Evolutionary conservation across 2,329 filamentous ascomycete species (phyloP), one percentile per base, ranked within the genome.

Genomic region (Alternaria panax): DNA sequence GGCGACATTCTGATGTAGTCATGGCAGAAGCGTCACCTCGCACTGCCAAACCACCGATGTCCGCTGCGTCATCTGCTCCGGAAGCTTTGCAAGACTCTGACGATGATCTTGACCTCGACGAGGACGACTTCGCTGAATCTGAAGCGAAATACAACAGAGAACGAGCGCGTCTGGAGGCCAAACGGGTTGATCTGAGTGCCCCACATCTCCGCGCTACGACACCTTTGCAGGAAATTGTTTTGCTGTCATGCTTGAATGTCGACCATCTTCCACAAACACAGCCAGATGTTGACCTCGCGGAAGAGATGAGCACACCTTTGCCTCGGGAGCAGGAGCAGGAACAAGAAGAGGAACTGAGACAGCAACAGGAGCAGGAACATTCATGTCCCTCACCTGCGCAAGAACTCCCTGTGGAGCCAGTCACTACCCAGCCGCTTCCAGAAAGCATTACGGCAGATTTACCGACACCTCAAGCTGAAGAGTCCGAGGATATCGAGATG

Each of bases 101-200:
- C 20, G 81, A 83, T 51, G 80, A 80, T 48, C 72, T 82, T 52
- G 80, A 82, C 62, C 72, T 81, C 11, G 79, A 80, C 32, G 80
- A 83, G 57, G 80, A 73, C 32, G 78, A 82, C 53, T 79, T 81
- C 52, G 80, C 80, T 8, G 76, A 81, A 30, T 78, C 79, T 20
- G 80, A 83, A 67, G 79, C 78, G 5, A 82, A 80, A 48, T 83
- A 81, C 60, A 80, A 81, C 42, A 73, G 78, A 9, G 77, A 81
- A 57, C 82, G 81, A 63, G 72, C 80, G 12, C 72, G 75, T 48
- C 72, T 83, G 6, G 79, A 80, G 62, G 72, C 79, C 4, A 78
- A 80, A 59, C 75, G 79, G 53, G 72, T 80, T 22, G 80, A 83
- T 55, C 63, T 83, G 7, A 81, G 78, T 62, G 72, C 70, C 14